Evolutionary conservation across 805 yeast species (phyloP), one percentile per base, ranked within the genome.

Genomic region (Nakazawaea ernobii): DNA sequence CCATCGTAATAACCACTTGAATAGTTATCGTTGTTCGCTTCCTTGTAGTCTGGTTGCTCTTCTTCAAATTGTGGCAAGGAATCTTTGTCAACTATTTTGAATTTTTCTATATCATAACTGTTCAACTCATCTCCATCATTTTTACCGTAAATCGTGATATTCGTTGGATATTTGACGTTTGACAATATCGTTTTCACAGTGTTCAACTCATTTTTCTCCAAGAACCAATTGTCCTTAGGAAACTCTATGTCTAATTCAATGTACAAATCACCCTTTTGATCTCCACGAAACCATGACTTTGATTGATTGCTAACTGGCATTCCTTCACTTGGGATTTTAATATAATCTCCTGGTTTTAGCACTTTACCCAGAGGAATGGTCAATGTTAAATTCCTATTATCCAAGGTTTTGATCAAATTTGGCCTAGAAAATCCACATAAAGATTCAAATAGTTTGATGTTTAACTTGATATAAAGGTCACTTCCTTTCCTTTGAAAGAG

Each of bases 171-270:
- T 26, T 33, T 28, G 26, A 39, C 46, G 30, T 48, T 48, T 11
- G 50, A 48, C 43, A 86, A 65, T 17, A 83, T 66, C 49, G 79
- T 76, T 53, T 68, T 71, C 45, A 86, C 66, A 51, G 73, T 76
- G 24, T 64, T 49, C 3, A 82, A 46, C 58, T 89, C 96, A 49
- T 79, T 72, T 56, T 74, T 77, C 61, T 89, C 96, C 54, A 78
- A 63, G 57, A 83, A 82, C 97, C 97, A 90, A 57, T 82, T 77
- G 62, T 89, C 95, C 32, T 73, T 72, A 2, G 97, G 97, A 61
- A 91, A 90, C 55, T 82, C 88, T 45, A 91, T 79, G 17, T 77
- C 78, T n/a, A 87, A 63, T 45, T 73, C 77, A 14, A 90, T 70
- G 57, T 80, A 89, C 53, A 90, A 66, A 61, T 86, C 86, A 26